Conservation (phyloP, 139 green algal genomes). For the Spirogloea muscicola region DNA sequence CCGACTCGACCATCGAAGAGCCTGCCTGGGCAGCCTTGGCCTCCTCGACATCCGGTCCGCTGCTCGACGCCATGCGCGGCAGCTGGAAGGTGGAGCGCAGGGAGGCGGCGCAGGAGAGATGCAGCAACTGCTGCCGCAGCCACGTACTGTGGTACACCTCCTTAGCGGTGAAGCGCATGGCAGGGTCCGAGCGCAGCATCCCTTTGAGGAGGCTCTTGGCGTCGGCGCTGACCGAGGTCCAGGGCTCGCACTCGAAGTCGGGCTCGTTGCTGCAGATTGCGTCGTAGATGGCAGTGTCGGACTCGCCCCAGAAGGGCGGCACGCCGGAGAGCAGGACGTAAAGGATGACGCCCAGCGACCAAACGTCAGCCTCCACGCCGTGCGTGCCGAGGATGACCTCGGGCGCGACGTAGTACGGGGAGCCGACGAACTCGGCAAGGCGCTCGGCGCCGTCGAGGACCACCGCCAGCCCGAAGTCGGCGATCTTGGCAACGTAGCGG, state of each 20-base stretch:
- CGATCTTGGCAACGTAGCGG: no score
- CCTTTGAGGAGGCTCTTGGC: conserved; percentile 6
- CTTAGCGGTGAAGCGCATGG: not conserved
- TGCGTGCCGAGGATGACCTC: conserved; percentile 6
- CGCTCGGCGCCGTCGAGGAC: not conserved
- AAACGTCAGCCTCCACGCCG: conserved; percentile 2
- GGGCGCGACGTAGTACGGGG: conserved; percentile 23
- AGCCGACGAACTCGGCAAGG: not conserved
- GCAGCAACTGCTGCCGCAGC: no score
- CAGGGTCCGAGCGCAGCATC: conserved; percentile 7
- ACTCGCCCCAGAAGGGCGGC: conserved; percentile 7
- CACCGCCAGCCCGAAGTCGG: conserved; percentile 24
- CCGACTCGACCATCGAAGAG: no score
- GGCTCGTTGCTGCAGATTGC: not conserved
- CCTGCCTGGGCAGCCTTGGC: no score
- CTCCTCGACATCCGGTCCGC: no score
- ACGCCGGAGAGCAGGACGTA: conserved; percentile 17
- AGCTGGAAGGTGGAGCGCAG: no score
- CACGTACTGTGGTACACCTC: no score
- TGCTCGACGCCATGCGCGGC: no score
- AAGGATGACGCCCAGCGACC: conserved; percentile 16
- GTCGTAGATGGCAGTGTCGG: conserved; percentile 1
- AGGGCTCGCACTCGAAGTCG: conserved; percentile 2
- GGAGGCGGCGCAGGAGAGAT: no score
- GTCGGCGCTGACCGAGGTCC: not conserved